Percentiles rank a stretch among this genome's conserved stretches.
Evolutionary conservation across 345 rosid genomes (phyloP).

Genomic region (Moricandia arvensis): DNA sequence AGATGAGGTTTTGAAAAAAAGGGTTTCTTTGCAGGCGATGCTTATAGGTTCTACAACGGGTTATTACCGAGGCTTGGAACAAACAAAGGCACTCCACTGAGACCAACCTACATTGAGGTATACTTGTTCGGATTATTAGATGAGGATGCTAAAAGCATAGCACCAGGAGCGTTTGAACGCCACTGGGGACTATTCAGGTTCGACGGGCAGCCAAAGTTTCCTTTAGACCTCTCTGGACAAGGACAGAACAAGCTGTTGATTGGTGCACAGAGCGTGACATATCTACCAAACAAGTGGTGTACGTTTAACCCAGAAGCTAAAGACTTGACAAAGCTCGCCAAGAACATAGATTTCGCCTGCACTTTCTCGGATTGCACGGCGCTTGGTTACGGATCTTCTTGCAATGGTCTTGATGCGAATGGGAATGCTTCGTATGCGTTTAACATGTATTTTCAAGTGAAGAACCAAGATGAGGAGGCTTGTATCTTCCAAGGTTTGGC

Average conservation of each 20-base stretch:
- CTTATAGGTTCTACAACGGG: slow-evolving; percentile 74
- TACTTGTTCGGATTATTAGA: slow-evolving; percentile 67
- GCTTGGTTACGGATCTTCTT: slow-evolving; percentile 56
- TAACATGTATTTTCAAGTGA: slow-evolving; percentile 66
- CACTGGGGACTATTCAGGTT: slow-evolving; percentile 76
- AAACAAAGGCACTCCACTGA: slow-evolving; percentile 66
- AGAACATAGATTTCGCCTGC: slow-evolving; percentile 68
- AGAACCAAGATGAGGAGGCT: slow-evolving; percentile 55
- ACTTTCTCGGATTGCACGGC: slow-evolving; percentile 51
- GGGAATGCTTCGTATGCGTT: slow-evolving; percentile 72
- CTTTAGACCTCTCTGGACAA: slow-evolving; percentile 64
- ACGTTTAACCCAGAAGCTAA: slow-evolving; percentile 58
- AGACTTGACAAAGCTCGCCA: slow-evolving; percentile 61
- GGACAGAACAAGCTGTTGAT: slow-evolving; percentile 56
- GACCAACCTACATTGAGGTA: slow-evolving; percentile 59
- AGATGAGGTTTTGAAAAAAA: not conserved
- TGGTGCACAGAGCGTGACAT: slow-evolving; percentile 57
- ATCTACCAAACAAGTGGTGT: slow-evolving; percentile 73
- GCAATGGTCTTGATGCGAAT: slow-evolving; percentile 55
- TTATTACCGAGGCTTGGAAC: slow-evolving; percentile 62
- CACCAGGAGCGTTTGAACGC: slow-evolving; percentile 79
- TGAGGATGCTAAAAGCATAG: slow-evolving; percentile 29
- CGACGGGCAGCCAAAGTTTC: slow-evolving; percentile 81
- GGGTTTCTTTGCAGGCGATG: slow-evolving; percentile 34
- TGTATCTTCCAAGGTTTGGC: slow-evolving; percentile 67